These are phyloP conservation scores for Arthrobotrys entomopaga DNA, from an alignment of 2,329 filamentous ascomycete genomes.

Conservation along the genomic window DNA sequence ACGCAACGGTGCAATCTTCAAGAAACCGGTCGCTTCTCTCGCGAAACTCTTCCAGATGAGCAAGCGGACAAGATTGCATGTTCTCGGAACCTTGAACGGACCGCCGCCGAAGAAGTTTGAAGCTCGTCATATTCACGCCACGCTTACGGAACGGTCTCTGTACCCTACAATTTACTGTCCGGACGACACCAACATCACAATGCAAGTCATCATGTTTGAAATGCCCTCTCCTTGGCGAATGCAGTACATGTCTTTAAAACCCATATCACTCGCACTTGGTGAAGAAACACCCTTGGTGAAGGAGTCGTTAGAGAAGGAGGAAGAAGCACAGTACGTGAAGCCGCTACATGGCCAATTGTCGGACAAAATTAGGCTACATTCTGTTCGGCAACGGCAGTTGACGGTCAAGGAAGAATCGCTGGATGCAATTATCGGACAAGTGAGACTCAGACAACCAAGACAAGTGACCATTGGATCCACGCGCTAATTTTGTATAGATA, in stretches of 20 bases:
- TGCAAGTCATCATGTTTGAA: constrained; percentile 90
- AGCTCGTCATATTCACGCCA: constrained; percentile 74
- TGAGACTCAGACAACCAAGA: neutral
- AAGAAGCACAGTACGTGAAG: constrained; percentile 52
- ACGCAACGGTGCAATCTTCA: constrained; percentile 81
- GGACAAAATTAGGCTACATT: constrained; percentile 88
- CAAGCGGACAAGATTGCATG: constrained; percentile 82
- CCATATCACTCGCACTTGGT: constrained; percentile 85
- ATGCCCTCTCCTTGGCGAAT: constrained; percentile 84
- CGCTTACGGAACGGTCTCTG: constrained; percentile 66
- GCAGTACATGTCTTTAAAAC: constrained; percentile 93
- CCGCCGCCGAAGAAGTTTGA: constrained; percentile 69
- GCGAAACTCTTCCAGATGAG: constrained; percentile 84
- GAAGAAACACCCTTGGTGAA: constrained; percentile 70
- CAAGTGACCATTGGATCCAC: neutral
- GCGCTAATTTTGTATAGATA: constrained; percentile 76
- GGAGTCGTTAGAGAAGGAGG: constrained; percentile 50
- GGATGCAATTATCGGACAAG: constrained; percentile 69
- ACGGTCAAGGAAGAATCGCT: constrained; percentile 86
- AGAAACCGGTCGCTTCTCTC: constrained; percentile 76
- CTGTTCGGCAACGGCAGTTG: constrained; percentile 77
- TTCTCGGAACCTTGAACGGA: constrained; percentile 83
- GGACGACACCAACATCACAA: constrained; percentile 72
- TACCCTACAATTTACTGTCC: constrained; percentile 79
- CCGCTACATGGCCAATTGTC: constrained; percentile 34